Percentiles rank a stretch among this genome's conserved stretches.
Conservation (phyloP, 148 eudicot genomes). For the Dysphania ambrosioides region DNA sequence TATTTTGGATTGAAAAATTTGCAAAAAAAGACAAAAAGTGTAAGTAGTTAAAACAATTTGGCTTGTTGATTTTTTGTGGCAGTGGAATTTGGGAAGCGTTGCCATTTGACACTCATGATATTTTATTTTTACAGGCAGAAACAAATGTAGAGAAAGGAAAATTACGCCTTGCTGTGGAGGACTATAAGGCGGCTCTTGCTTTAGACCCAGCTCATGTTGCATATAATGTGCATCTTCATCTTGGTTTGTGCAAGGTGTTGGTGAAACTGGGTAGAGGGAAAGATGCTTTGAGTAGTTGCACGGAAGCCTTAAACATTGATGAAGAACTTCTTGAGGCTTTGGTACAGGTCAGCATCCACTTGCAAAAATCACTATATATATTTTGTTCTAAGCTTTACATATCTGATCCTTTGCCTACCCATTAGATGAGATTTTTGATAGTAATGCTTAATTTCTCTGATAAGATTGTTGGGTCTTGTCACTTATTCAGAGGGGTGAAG, state of each 20-base stretch:
- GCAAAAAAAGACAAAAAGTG: slow-evolving; percentile 87
- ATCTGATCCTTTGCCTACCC: background rate
- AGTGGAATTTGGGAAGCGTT: background rate
- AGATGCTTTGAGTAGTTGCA: slow-evolving; percentile 69
- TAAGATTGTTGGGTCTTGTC: background rate
- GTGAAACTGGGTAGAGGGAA: slow-evolving; percentile 89
- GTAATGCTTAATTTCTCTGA: slow-evolving; percentile 14
- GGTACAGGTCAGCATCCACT: slow-evolving; percentile 49
- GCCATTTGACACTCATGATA: background rate
- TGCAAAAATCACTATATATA: background rate
- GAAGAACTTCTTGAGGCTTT: slow-evolving; percentile 80
- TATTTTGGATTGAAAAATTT: slow-evolving; percentile 86
- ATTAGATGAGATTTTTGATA: background rate
- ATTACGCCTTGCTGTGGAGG: slow-evolving; percentile 82
- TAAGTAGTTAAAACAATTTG: slow-evolving; percentile 25
- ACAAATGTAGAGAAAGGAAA: slow-evolving; percentile 79
- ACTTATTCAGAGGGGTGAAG: slow-evolving; percentile 81
- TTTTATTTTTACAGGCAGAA: slow-evolving; percentile 50
- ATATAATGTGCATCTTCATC: slow-evolving; percentile 81
- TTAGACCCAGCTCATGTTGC: slow-evolving; percentile 79
- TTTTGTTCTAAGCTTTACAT: background rate
- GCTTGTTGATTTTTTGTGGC: background rate
- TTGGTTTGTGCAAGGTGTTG: slow-evolving; percentile 85
- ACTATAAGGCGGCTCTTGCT: slow-evolving; percentile 81
- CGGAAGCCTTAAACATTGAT: slow-evolving; percentile 73